A percentile compares a stretch with the other conserved stretches of the same genome.
Conservation (phyloP, 2,329 filamentous ascomycete genomes). For the Fusarium pilosicola region DNA sequence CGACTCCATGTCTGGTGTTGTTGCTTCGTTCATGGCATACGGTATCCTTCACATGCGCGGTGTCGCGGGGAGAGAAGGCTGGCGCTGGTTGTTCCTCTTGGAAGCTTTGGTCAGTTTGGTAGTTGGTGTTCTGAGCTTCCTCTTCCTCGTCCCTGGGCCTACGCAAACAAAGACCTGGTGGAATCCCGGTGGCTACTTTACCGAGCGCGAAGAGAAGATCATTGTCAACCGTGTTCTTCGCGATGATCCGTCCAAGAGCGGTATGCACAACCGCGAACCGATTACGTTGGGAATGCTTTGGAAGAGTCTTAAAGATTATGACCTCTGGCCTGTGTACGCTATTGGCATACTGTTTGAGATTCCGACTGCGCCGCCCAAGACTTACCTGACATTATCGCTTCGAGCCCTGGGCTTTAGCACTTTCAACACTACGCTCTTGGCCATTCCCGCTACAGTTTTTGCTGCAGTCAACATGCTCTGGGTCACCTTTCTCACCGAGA, state of each 20-base stretch:
- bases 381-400: neutral
- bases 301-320: neutral
- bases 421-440: neutral
- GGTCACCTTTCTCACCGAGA: neutral
- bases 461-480: neutral
- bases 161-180: neutral
- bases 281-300: neutral
- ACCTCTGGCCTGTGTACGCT: neutral
- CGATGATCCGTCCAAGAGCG: neutral
- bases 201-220: neutral
- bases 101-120: slow-evolving; percentile 26
- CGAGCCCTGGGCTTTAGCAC: neutral
- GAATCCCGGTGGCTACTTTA: neutral
- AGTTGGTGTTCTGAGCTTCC: neutral
- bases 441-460: neutral
- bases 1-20: neutral
- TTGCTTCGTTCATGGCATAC: neutral
- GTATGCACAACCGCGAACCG: neutral
- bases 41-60: slow-evolving; percentile 66
- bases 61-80: slow-evolving; percentile 62
- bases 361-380: neutral
- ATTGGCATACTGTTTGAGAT: neutral
- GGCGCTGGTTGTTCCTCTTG: slow-evolving; percentile 65
- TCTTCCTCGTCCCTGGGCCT: neutral
- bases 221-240: neutral